phyloP scores from a whole-genome alignment of 768 basidiomycete genomes.

The Hericium erinaceus region DNA sequence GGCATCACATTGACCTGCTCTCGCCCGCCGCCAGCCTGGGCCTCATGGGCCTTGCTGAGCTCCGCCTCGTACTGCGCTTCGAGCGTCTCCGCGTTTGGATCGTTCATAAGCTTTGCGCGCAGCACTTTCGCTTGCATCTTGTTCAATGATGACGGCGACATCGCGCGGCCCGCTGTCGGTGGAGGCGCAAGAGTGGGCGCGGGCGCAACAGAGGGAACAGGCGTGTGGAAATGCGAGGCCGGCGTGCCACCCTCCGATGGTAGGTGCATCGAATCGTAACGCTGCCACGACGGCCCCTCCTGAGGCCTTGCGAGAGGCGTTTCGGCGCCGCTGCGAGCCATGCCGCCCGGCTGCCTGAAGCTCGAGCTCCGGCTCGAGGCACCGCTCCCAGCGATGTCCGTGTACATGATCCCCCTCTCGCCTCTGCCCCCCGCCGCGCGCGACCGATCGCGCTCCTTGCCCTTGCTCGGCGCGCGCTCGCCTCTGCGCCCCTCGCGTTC shows the following conservation, averaged over 20 bases:
- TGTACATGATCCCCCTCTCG: conserved; percentile 59
- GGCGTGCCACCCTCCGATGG: conserved; percentile 54
- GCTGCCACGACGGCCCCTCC: conserved; percentile 30
- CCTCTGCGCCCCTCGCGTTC: conserved; percentile 58
- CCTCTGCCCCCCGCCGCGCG: conserved; percentile 20
- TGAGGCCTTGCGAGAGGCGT: conserved; percentile 44
- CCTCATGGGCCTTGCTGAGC: conserved; percentile 28
- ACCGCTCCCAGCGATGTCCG: conserved; percentile 51
- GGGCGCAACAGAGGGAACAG: conserved; percentile 86
- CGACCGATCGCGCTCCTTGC: conserved; percentile 18
- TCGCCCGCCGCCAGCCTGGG: conserved; percentile 28
- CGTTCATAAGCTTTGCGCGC: conserved; percentile 79
- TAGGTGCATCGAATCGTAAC: conserved; percentile 53
- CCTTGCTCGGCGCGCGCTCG: conserved; percentile 27
- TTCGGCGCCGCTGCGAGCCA: conserved; percentile 41
- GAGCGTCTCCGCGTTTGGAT: conserved; percentile 65
- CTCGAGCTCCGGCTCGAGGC: conserved; percentile 75
- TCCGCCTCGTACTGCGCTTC: conserved; percentile 84
- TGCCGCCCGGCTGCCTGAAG: conserved; percentile 75
- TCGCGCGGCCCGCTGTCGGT: conserved; percentile 28
- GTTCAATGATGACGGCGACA: conserved; percentile 79
- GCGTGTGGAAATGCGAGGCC: conserved; percentile 58
- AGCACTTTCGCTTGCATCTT: conserved; percentile 89
- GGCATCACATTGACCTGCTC: conserved; percentile 79
- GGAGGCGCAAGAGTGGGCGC: conserved; percentile 13